A percentile compares a stretch with the other conserved stretches of the same genome.
Evolutionary conservation across 2,329 filamentous ascomycete species (phyloP).

Genomic region (Alternaria sp.): DNA sequence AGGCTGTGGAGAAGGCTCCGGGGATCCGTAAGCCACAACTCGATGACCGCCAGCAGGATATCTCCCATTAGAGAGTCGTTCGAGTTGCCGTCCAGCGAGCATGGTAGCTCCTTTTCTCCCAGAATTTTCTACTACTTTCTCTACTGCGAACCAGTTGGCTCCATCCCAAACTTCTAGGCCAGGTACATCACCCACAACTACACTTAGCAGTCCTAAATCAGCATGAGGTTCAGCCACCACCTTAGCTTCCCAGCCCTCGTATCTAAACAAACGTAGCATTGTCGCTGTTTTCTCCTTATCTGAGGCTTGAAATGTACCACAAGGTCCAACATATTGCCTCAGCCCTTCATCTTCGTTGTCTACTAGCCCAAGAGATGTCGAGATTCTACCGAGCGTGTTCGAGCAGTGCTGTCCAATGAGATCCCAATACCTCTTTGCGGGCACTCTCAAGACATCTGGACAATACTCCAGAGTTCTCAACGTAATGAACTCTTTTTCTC

Average conservation of each 20-base stretch:
- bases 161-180: slow-evolving; percentile 50
- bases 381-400: slow-evolving; percentile 37
- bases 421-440: slow-evolving; percentile 47
- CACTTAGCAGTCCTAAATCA: slow-evolving; percentile 47
- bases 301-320: slow-evolving; percentile 28
- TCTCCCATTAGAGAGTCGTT: slow-evolving; percentile 39
- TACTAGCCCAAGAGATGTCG: slow-evolving; percentile 30
- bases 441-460: slow-evolving; percentile 41
- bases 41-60: slow-evolving; percentile 47
- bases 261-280: slow-evolving; percentile 50
- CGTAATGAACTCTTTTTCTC: slow-evolving; percentile 54
- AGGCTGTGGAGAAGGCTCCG: not conserved
- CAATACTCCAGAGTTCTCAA: slow-evolving; percentile 44
- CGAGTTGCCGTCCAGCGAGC: slow-evolving; percentile 44
- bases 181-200: slow-evolving; percentile 49
- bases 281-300: slow-evolving; percentile 44
- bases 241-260: slow-evolving; percentile 48
- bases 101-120: slow-evolving; percentile 37
- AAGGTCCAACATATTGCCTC: slow-evolving; percentile 40
- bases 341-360: slow-evolving; percentile 28
- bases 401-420: slow-evolving; percentile 42
- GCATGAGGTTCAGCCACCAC: slow-evolving; percentile 50
- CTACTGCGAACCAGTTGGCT: slow-evolving; percentile 36
- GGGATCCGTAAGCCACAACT: slow-evolving; percentile 46
- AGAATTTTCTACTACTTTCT: slow-evolving; percentile 33